These are phyloP conservation scores for Leccinum longicurvipes DNA, from an alignment of 768 basidiomycete genomes.

Conservation along the genomic window DNA sequence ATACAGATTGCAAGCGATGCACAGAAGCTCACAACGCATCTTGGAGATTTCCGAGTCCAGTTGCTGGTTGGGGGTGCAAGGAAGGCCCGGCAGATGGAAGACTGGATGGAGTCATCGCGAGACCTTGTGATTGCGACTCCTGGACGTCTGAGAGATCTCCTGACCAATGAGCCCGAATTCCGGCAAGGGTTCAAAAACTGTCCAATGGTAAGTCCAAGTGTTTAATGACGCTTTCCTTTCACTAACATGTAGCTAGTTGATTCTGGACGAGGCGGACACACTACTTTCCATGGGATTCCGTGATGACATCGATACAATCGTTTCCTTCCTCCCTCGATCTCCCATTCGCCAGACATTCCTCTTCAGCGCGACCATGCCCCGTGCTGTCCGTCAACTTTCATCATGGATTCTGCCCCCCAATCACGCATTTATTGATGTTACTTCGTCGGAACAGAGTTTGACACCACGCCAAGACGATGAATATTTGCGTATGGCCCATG, in stretches of 20 bases:
- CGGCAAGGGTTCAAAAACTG: slow-evolving; percentile 49
- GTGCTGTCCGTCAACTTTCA: slow-evolving; percentile 68
- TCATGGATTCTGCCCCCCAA: slow-evolving; percentile 52
- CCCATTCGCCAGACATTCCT: slow-evolving; percentile 85
- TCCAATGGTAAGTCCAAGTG: slow-evolving; percentile 45
- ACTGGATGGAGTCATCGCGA: slow-evolving; percentile 59
- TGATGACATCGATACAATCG: slow-evolving; percentile 76
- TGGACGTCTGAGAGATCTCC: slow-evolving; percentile 76
- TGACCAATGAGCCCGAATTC: slow-evolving; percentile 58
- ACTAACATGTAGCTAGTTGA: slow-evolving; percentile 49
- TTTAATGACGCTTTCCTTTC: background rate
- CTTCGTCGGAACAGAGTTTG: slow-evolving; percentile 48
- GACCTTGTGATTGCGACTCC: slow-evolving; percentile 91
- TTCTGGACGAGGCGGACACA: slow-evolving; percentile 92
- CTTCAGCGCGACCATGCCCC: slow-evolving; percentile 85
- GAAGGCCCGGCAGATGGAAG: slow-evolving; percentile 61
- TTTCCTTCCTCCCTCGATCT: slow-evolving; percentile 52
- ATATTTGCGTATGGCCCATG: background rate
- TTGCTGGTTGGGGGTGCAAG: slow-evolving; percentile 76
- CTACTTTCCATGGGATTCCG: slow-evolving; percentile 92
- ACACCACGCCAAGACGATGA: background rate
- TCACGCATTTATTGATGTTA: slow-evolving; percentile 73
- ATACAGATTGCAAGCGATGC: slow-evolving; percentile 89
- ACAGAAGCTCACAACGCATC: slow-evolving; percentile 55
- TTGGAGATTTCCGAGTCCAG: slow-evolving; percentile 63